These are phyloP conservation scores for Pseudocercospora pini-densiflorae DNA, from an alignment of 2,329 filamentous ascomycete genomes.

Conservation along the genomic window DNA sequence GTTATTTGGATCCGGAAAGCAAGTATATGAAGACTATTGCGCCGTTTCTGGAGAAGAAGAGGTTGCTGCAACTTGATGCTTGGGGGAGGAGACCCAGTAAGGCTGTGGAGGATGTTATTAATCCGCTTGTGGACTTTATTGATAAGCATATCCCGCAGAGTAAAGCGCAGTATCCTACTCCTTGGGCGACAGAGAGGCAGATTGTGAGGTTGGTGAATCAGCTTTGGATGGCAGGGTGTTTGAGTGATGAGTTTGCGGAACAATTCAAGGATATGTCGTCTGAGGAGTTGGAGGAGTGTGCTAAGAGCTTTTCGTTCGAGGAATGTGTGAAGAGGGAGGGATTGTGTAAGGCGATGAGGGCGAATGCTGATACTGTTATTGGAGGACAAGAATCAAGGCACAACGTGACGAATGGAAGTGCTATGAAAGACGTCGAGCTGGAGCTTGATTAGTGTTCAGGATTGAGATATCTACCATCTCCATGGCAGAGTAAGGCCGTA, in stretches of 20 bases:
- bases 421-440: conserved; percentile 5
- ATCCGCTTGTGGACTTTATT: conserved; percentile 43
- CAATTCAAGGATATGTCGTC: conserved; percentile 58
- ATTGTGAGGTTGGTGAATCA: conserved; percentile 50
- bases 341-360: conserved; percentile 60
- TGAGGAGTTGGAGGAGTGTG: conserved; percentile 60
- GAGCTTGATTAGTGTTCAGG: not conserved
- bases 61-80: conserved; percentile 56
- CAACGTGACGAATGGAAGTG: conserved; percentile 5
- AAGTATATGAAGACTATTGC: conserved; percentile 55
- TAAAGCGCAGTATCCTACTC: conserved; percentile 37
- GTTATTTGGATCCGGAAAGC: conserved; percentile 27
- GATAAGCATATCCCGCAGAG: conserved; percentile 34
- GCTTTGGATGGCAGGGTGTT: conserved; percentile 56
- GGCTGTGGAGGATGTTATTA: conserved; percentile 50
- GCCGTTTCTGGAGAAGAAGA: conserved; percentile 62
- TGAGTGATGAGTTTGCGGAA: conserved; percentile 61
- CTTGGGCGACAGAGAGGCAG: conserved; percentile 40
- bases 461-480: too few species aligned
- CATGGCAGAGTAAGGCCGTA: too few species aligned
- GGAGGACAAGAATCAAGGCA: not conserved
- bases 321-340: conserved; percentile 57
- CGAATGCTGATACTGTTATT: conserved; percentile 43
- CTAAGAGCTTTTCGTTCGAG: conserved; percentile 59
- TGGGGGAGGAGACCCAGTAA: conserved; percentile 54